phyloP scores from a whole-genome alignment of 306 rosid genomes.

The Vigna radiata region DNA sequence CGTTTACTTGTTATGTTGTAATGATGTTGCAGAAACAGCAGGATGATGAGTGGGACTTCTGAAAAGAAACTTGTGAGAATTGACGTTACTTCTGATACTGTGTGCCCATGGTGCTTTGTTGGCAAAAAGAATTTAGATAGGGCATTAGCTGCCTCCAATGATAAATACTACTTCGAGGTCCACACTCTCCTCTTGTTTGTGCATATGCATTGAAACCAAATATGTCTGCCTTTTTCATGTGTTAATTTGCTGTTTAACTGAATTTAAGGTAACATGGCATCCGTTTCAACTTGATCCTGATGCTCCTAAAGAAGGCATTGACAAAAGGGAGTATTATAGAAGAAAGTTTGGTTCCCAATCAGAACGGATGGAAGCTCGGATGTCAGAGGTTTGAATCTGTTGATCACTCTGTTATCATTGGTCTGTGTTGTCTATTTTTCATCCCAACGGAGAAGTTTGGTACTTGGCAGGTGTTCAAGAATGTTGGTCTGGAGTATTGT shows the following conservation, averaged over 20 bases:
- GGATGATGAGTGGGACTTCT: constrained; percentile 64
- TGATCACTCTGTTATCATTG: constrained; percentile 21
- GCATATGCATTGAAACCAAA: constrained; percentile 1
- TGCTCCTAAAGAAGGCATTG: constrained; percentile 85
- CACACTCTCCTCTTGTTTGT: not conserved
- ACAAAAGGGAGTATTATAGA: constrained; percentile 66
- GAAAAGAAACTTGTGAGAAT: constrained; percentile 68
- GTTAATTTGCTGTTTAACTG: constrained; percentile 26
- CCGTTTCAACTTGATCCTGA: constrained; percentile 81
- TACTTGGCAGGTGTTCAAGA: constrained; percentile 68
- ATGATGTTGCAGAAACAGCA: constrained; percentile 48
- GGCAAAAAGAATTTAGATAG: constrained; percentile 86
- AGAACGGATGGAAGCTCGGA: constrained; percentile 68
- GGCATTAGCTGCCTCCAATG: constrained; percentile 72
- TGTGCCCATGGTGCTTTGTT: constrained; percentile 94
- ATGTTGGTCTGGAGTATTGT: constrained; percentile 62
- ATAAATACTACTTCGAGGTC: constrained; percentile 80
- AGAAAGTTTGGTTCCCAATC: constrained; percentile 70
- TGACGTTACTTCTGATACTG: constrained; percentile 80
- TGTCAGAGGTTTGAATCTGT: constrained; percentile 67
- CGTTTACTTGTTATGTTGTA: constrained; percentile 29
- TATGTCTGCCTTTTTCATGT: not conserved
- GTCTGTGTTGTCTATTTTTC: constrained; percentile 31
- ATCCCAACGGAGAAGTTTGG: constrained; percentile 23
- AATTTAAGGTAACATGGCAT: constrained; percentile 80